phyloP scores from a whole-genome alignment of 306 rosid species.

The Purshia tridentata region DNA sequence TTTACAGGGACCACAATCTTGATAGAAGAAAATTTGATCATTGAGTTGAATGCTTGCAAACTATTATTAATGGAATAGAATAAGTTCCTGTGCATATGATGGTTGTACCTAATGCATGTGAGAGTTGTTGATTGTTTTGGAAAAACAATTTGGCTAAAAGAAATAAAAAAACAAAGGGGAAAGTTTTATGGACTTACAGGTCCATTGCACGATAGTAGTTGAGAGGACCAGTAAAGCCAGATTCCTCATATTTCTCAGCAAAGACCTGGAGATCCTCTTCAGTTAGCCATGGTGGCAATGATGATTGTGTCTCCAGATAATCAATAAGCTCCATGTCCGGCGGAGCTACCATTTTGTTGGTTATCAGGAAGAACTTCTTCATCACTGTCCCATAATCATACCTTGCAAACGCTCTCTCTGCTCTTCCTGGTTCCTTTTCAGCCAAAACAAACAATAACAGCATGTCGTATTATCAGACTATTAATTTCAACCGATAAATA shows the following conservation, averaged over 20 bases:
- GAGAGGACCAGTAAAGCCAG: conserved; percentile 78
- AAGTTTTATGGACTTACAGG: conserved; percentile 43
- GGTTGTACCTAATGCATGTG: conserved; percentile 7
- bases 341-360: conserved; percentile 39
- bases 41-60: no score
- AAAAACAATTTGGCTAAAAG: not conserved
- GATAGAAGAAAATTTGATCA: no score
- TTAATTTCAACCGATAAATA: not conserved
- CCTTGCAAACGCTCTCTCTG: conserved; percentile 78
- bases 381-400: conserved; percentile 68
- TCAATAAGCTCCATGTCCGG: conserved; percentile 68
- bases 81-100: not conserved
- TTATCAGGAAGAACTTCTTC: conserved; percentile 59
- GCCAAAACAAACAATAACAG: conserved; percentile 1
- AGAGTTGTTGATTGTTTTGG: not conserved
- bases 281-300: conserved; percentile 66
- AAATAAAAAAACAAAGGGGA: not conserved
- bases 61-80: not conserved
- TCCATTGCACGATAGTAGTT: conserved; percentile 76
- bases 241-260: conserved; percentile 71
- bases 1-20: not conserved
- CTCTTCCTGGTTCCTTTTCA: conserved; percentile 71
- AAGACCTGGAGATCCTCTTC: conserved; percentile 65
- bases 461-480: not conserved
- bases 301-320: conserved; percentile 57